Percentiles rank a stretch among this genome's conserved stretches.
Evolutionary conservation across 805 yeast genomes (phyloP).

Genomic region (Ogataea philodendri): DNA sequence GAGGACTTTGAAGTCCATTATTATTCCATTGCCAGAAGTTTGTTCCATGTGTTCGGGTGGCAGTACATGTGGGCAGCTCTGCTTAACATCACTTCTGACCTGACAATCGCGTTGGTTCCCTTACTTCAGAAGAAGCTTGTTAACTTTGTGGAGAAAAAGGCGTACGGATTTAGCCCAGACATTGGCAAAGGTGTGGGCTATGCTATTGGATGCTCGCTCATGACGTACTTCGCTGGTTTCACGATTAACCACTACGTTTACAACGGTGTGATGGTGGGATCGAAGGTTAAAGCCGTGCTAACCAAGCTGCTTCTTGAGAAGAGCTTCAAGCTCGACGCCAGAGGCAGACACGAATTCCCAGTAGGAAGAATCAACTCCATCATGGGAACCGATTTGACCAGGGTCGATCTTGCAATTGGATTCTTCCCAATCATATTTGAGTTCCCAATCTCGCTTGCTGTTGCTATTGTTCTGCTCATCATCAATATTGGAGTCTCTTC

Average conservation of each 20-base stretch:
- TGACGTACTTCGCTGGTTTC: conserved; percentile 50
- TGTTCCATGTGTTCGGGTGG: conserved; percentile 48
- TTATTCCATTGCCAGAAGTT: conserved; percentile 33
- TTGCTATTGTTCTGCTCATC: conserved; percentile 63
- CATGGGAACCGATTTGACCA: conserved; percentile 76
- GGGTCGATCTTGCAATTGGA: conserved; percentile 72
- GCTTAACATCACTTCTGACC: conserved; percentile 44
- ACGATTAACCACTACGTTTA: conserved; percentile 63
- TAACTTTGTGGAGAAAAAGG: conserved; percentile 54
- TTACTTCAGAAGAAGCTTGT: conserved; percentile 63
- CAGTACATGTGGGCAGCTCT: conserved; percentile 42
- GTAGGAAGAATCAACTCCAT: conserved; percentile 72
- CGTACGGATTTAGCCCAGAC: conserved; percentile 39
- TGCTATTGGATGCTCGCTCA: conserved; percentile 63
- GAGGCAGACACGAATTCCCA: conserved; percentile 61
- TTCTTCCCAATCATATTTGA: conserved; percentile 63
- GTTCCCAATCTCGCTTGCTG: conserved; percentile 60
- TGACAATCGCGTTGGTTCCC: conserved; percentile 56
- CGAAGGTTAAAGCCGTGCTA: conserved; percentile 64
- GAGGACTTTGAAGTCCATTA: conserved; percentile 28
- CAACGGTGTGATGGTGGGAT: conserved; percentile 60
- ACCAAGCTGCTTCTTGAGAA: conserved; percentile 68
- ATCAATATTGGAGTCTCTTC: conserved; percentile 71
- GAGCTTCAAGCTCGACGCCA: conserved; percentile 57
- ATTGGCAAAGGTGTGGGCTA: conserved; percentile 72